phyloP scores from a whole-genome alignment of 108 stramenopile species.

The Asterionellopsis glacialis region DNA sequence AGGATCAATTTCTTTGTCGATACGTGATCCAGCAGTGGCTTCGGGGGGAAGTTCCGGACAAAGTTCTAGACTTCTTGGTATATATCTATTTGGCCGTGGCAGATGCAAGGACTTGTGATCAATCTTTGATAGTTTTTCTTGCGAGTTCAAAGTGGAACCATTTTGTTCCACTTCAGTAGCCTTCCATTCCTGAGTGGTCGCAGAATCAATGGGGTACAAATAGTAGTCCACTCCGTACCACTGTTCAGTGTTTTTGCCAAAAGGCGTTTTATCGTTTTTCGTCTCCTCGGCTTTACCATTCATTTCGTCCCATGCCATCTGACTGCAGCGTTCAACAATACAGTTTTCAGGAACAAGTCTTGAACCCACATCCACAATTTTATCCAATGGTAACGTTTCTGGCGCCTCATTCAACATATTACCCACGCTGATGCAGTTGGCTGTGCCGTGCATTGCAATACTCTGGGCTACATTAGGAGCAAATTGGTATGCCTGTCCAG shows the following conservation, averaged over 20 bases:
- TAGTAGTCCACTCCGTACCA: slow-evolving; percentile 82
- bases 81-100: slow-evolving; percentile 67
- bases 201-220: slow-evolving; percentile 35
- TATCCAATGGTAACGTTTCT: slow-evolving; percentile 50
- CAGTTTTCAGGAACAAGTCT: slow-evolving; percentile 56
- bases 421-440: slow-evolving; percentile 57
- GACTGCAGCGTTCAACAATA: slow-evolving; percentile 77
- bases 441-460: slow-evolving; percentile 60
- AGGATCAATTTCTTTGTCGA: slow-evolving; percentile 71
- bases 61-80: slow-evolving; percentile 67
- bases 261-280: background rate
- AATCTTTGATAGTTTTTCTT: slow-evolving; percentile 1
- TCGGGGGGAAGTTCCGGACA: slow-evolving; percentile 70
- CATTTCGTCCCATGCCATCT: slow-evolving; percentile 61
- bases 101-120: slow-evolving; percentile 31
- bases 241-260: slow-evolving; percentile 51
- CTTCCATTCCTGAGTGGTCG: slow-evolving; percentile 33
- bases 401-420: slow-evolving; percentile 56
- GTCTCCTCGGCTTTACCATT: slow-evolving; percentile 7
- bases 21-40: slow-evolving; percentile 56
- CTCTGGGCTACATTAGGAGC: slow-evolving; percentile 55
- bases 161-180: slow-evolving; percentile 8
- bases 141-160: background rate
- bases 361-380: slow-evolving; percentile 32
- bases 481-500: slow-evolving; percentile 62